Conservation (phyloP, 2,329 filamentous ascomycete species). For the Alternaria postmessia region DNA sequence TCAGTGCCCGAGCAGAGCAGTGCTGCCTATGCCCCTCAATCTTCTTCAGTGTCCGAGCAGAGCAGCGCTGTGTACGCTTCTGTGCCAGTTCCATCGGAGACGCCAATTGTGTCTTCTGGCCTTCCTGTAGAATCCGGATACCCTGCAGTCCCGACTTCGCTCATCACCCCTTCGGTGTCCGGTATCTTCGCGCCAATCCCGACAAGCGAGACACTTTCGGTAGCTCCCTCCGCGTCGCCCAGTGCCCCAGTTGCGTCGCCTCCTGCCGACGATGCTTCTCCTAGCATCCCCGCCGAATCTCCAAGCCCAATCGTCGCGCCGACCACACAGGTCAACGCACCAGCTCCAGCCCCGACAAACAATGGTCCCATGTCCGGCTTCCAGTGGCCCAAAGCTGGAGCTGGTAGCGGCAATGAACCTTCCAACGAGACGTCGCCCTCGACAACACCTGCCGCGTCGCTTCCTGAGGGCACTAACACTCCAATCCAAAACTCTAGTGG, state of each 20-base stretch:
- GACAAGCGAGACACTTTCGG: slow-evolving; percentile 9
- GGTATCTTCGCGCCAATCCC: slow-evolving; percentile 17
- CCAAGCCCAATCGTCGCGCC: slow-evolving; percentile 12
- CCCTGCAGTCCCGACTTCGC: slow-evolving; percentile 9
- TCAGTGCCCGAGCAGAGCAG: slow-evolving; percentile 23
- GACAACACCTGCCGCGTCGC: slow-evolving; percentile 10
- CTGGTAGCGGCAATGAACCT: slow-evolving; percentile 2
- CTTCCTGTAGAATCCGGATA: background rate
- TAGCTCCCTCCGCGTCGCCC: background rate
- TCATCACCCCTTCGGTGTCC: slow-evolving; percentile 13
- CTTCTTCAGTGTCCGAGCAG: slow-evolving; percentile 18
- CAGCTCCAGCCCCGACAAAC: slow-evolving; percentile 12
- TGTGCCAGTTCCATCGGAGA: slow-evolving; percentile 17
- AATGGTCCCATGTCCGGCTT: slow-evolving; percentile 30
- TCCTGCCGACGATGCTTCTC: slow-evolving; percentile 3
- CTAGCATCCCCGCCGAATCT: slow-evolving; percentile 1
- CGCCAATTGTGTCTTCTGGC: slow-evolving; percentile 12
- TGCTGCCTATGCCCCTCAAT: slow-evolving; percentile 17
- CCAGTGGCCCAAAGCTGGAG: slow-evolving; percentile 27
- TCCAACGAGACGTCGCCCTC: slow-evolving; percentile 8
- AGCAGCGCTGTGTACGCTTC: slow-evolving; percentile 23
- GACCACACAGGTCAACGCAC: slow-evolving; percentile 17
- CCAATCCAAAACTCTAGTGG: slow-evolving; percentile 10
- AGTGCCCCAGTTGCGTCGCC: slow-evolving; percentile 10
- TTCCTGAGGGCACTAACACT: slow-evolving; percentile 7